These are phyloP conservation scores for Ceratobasidium sp. DNA, from an alignment of 1,284 basidiomycete species.

Conservation along the genomic window DNA sequence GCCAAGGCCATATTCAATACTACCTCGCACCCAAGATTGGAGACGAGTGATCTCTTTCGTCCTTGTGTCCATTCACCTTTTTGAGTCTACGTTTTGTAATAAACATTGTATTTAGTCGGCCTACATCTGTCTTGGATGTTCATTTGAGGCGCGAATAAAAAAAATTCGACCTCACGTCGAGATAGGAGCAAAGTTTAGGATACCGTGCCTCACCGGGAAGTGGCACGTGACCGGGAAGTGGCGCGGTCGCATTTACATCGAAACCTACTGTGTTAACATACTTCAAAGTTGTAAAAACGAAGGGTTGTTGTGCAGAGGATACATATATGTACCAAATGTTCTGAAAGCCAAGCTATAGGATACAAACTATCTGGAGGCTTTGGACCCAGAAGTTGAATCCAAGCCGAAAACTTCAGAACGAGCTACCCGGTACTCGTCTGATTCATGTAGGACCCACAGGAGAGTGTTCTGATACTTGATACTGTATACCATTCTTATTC, in stretches of 20 bases:
- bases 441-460: not conserved
- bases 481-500: constrained; percentile 13
- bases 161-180: no score
- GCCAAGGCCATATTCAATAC: constrained; percentile 84
- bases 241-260: no score
- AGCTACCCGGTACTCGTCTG: not conserved
- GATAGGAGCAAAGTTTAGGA: no score
- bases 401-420: not conserved
- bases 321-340: no score
- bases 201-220: no score
- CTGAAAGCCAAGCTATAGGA: no score
- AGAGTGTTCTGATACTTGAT: not conserved
- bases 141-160: not conserved
- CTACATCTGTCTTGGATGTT: not conserved
- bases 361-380: no score
- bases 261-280: no score
- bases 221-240: no score
- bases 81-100: constrained; percentile 31
- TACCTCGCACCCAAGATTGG: constrained; percentile 92
- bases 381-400: not conserved
- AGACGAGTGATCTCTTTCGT: constrained; percentile 68
- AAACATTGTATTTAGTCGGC: constrained; percentile 35
- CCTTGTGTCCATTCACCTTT: not conserved
- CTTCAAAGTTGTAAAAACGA: no score
- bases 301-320: no score